Evolutionary conservation across 2,329 filamentous ascomycete genomes (phyloP).

Genomic region (Balansia obtecta): DNA sequence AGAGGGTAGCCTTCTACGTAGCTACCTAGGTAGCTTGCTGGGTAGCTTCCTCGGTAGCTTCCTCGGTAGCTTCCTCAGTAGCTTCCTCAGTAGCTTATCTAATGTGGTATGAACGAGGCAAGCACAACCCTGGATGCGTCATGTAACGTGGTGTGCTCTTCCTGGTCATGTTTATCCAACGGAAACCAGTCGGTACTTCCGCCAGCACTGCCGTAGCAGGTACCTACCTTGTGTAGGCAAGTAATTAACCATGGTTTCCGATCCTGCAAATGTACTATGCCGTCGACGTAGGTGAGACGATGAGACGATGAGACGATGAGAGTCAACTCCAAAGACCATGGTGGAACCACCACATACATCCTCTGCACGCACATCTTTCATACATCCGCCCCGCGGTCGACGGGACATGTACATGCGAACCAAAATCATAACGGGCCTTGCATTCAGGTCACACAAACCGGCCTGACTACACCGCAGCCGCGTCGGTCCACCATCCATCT

Average conservation of each 20-base stretch:
- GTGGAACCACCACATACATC: background rate
- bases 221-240: too few relatives aligned
- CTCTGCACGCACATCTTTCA: conserved; percentile 3
- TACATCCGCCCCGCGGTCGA: background rate
- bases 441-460: background rate
- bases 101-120: background rate
- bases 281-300: background rate
- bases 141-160: background rate
- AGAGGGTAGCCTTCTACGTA: too few relatives aligned
- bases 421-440: background rate
- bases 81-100: background rate
- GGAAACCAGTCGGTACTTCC: background rate
- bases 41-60: background rate
- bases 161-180: background rate
- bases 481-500: background rate
- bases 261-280: background rate
- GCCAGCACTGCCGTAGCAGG: background rate
- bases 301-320: background rate
- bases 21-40: too few relatives aligned
- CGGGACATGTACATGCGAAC: conserved; percentile 1
- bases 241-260: background rate
- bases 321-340: background rate
- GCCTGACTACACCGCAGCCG: background rate
- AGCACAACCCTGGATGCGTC: background rate
- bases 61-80: too few relatives aligned